Percentiles rank a stretch among this genome's conserved stretches.
Evolutionary conservation across 2,329 filamentous ascomycete species (phyloP).

Genomic region (Pseudocercospora ulei): DNA sequence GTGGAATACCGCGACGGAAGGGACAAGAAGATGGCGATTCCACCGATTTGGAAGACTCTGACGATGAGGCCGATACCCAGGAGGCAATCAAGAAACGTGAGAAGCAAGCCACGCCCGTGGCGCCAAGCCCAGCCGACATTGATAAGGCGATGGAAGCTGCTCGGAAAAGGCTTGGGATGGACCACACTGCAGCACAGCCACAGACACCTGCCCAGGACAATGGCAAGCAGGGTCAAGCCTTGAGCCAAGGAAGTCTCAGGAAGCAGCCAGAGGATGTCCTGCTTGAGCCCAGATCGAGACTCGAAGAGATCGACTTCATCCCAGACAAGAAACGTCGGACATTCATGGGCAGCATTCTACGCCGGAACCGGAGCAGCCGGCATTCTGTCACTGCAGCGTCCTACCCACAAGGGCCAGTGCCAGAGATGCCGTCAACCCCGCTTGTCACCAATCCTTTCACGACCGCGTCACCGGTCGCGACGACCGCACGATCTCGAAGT

Average conservation of each 20-base stretch:
- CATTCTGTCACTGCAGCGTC: slow-evolving; percentile 18
- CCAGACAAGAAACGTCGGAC: slow-evolving; percentile 25
- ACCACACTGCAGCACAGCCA: slow-evolving; percentile 8
- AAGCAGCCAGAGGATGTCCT: slow-evolving; percentile 42
- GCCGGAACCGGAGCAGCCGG: slow-evolving; percentile 31
- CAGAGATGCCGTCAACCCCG: slow-evolving; percentile 9
- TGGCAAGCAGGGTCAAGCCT: slow-evolving; percentile 29
- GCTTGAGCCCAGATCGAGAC: slow-evolving; percentile 17
- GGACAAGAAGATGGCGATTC: slow-evolving; percentile 50
- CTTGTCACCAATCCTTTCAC: slow-evolving; percentile 4
- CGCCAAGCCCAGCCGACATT: slow-evolving; percentile 33
- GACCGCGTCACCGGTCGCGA: slow-evolving; percentile 25
- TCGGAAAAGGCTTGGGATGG: slow-evolving; percentile 29
- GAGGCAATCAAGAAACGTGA: slow-evolving; percentile 40
- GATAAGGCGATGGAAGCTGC: slow-evolving; percentile 35
- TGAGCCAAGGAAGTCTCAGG: slow-evolving; percentile 37
- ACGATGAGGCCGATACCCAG: slow-evolving; percentile 31
- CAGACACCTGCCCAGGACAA: slow-evolving; percentile 14
- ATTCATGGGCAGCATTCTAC: slow-evolving; percentile 33
- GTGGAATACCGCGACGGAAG: slow-evolving; percentile 50
- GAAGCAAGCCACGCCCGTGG: slow-evolving; percentile 28
- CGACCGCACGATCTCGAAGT: slow-evolving; percentile 47
- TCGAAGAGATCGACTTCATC: slow-evolving; percentile 15
- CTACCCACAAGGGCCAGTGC: slow-evolving; percentile 2
- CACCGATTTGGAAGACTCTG: slow-evolving; percentile 44